Base-by-base conservation (phyloP, 1,139 yeast species). In the Diutina catenulata region DNA sequence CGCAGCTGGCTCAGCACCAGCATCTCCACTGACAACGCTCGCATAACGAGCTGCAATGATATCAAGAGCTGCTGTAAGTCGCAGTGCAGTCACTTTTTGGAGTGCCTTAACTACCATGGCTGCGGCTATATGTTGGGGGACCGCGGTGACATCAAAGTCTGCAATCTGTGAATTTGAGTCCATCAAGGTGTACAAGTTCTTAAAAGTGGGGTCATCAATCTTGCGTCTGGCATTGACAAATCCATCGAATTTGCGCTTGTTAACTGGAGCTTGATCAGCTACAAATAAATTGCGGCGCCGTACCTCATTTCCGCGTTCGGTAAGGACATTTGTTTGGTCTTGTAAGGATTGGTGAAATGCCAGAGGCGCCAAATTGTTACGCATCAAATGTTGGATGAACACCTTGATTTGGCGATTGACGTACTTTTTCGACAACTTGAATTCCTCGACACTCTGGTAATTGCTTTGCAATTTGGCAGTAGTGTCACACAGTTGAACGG, bases 31-130 rank as follows among this genome's bases (percentile, higher is more conserved):
- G 11, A 26, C 16, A 2, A 59, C 65, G 43, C 56, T 49, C 21
- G 47, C 47, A 43, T 77, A 76, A 42, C 96, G 66, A 11, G 79
- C 73, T 27, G 76, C 64, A 4, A 84, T 73, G 38, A 84, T 75
- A 11, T 31, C 35, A 14, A 31, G 21, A 8, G 35, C 35, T 4
- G 20, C 21, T 26, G 21, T 24, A 14, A 31, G 21, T 21, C 23
- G 35, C 13, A 14, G n/a, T 9, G 21, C 26, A 11, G 24, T 18
- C 22, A 31, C 35, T 14, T 31, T 31, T 15, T 75, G 74, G 42
- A 86, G 60, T 1, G 84, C 93, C 43, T 76, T 74, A 41, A 76
- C 62, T 16, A 80, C 83, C 68, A 80, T 79, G 36, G 74, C 70
- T 25, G 70, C 68, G 40, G 86, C 71, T 4, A 80, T 65, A 41